Evolutionary conservation across 176 grass and related monocot species (phyloP).

Genomic region (Phragmites australis): DNA sequence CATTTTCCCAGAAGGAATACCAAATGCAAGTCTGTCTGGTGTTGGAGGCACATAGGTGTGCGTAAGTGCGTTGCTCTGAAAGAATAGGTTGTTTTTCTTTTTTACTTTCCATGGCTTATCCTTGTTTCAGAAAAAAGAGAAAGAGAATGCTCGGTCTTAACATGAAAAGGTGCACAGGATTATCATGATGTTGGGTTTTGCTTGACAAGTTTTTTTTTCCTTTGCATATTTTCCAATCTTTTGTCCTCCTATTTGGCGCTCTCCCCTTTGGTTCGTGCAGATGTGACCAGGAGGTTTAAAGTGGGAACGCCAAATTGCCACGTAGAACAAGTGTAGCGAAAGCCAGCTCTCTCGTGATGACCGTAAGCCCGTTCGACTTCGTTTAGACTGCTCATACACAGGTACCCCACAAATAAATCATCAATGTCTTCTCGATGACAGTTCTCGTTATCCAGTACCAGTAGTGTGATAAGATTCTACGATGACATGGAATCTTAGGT

Average conservation of each 20-base stretch:
- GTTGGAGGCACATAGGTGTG: constrained; percentile 47
- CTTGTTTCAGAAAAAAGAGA: constrained; percentile 39
- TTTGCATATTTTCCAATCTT: neutral
- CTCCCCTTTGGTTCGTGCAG: neutral
- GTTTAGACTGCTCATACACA: neutral
- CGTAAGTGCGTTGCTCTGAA: constrained; percentile 43
- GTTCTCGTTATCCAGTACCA: constrained; percentile 18
- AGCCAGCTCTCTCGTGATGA: no score
- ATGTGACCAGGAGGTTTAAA: neutral
- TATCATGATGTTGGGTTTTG: constrained; percentile 26
- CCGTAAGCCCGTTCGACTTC: neutral
- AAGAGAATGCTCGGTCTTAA: constrained; percentile 44
- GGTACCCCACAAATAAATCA: neutral
- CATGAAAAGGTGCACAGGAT: constrained; percentile 46
- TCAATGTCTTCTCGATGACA: neutral
- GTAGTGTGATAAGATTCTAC: neutral
- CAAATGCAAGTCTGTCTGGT: constrained; percentile 46
- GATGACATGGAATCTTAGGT: neutral
- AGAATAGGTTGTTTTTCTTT: constrained; percentile 50
- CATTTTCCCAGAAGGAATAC: constrained; percentile 51
- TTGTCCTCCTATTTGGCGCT: neutral
- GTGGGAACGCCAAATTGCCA: neutral
- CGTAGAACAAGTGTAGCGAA: neutral
- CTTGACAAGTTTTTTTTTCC: neutral
- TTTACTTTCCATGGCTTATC: constrained; percentile 32